Evolutionary conservation across 2,329 filamentous ascomycete species (phyloP).

Genomic region (Fonsecaea monophora): DNA sequence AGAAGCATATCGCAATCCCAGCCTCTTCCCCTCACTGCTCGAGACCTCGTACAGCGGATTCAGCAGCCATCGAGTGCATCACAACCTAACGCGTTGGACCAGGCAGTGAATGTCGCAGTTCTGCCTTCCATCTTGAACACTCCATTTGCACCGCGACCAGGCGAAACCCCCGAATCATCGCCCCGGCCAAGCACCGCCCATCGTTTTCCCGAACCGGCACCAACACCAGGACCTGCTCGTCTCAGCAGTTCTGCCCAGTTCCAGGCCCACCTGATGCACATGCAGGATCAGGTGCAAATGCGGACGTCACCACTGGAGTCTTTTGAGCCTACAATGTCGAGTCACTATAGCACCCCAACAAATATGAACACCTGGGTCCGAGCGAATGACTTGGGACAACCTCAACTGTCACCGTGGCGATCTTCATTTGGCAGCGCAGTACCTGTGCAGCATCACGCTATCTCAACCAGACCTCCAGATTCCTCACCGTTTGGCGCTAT

Average conservation of each 20-base stretch:
- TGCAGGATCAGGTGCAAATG: slow-evolving; percentile 29
- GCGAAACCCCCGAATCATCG: slow-evolving; percentile 49
- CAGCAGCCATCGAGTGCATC: slow-evolving; percentile 29
- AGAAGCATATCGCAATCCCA: slow-evolving; percentile 9
- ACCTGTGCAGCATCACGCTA: slow-evolving; percentile 11
- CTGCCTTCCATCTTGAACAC: slow-evolving; percentile 56
- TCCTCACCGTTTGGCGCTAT: slow-evolving; percentile 48
- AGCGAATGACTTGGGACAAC: slow-evolving; percentile 15
- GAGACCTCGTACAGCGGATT: slow-evolving; percentile 35
- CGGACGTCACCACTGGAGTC: slow-evolving; percentile 32
- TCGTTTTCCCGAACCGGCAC: background rate
- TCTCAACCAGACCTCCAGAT: slow-evolving; percentile 20
- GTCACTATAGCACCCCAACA: slow-evolving; percentile 18
- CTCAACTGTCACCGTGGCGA: slow-evolving; percentile 27
- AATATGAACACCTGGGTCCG: slow-evolving; percentile 22
- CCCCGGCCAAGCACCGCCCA: slow-evolving; percentile 44
- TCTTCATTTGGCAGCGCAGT: slow-evolving; percentile 4
- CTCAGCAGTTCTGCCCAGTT: slow-evolving; percentile 28
- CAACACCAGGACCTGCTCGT: background rate
- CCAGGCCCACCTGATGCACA: slow-evolving; percentile 18
- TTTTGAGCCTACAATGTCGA: slow-evolving; percentile 29
- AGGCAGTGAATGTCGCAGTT: slow-evolving; percentile 28
- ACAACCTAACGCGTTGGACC: slow-evolving; percentile 17
- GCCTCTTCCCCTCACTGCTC: slow-evolving; percentile 23
- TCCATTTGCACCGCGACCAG: slow-evolving; percentile 53